Percentiles rank a stretch among this genome's conserved stretches.
Evolutionary conservation across 768 basidiomycete species (phyloP).

Genomic region (Candolleomyces efflorescens): DNA sequence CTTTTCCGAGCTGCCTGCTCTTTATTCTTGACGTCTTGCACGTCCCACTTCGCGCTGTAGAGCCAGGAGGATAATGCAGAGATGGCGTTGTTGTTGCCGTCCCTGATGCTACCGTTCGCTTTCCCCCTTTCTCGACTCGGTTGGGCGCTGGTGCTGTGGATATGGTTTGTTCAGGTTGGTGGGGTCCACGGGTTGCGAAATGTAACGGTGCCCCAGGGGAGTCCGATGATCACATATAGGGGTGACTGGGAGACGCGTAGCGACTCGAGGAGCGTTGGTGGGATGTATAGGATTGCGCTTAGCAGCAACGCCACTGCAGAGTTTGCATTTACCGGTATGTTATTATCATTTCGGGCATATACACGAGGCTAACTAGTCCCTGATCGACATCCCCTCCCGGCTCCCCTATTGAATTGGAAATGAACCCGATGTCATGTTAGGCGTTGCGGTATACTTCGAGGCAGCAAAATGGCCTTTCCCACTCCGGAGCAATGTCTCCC

Average conservation of each 20-base stretch:
- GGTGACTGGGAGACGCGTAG: neutral
- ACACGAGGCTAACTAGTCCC: neutral
- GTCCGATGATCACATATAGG: neutral
- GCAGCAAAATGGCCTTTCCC: neutral
- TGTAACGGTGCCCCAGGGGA: neutral
- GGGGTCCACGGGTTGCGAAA: neutral
- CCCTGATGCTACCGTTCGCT: neutral
- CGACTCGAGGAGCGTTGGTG: neutral
- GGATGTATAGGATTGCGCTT: neutral
- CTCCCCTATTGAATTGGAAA: neutral
- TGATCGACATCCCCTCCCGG: too few species aligned
- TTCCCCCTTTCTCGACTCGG: neutral
- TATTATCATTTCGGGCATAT: neutral
- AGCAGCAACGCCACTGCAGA: neutral
- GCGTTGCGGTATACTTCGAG: neutral
- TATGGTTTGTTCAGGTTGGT: neutral
- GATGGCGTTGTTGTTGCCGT: neutral
- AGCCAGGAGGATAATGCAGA: neutral
- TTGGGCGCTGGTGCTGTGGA: neutral
- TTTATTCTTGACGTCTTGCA: neutral
- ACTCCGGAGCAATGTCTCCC: neutral
- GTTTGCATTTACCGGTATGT: conserved; percentile 2
- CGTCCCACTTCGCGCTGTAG: neutral
- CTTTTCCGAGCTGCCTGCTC: neutral
- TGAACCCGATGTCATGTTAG: neutral